Conservation (phyloP, 495 filamentous ascomycete genomes). For the Aspergillus sclerotioniger region DNA sequence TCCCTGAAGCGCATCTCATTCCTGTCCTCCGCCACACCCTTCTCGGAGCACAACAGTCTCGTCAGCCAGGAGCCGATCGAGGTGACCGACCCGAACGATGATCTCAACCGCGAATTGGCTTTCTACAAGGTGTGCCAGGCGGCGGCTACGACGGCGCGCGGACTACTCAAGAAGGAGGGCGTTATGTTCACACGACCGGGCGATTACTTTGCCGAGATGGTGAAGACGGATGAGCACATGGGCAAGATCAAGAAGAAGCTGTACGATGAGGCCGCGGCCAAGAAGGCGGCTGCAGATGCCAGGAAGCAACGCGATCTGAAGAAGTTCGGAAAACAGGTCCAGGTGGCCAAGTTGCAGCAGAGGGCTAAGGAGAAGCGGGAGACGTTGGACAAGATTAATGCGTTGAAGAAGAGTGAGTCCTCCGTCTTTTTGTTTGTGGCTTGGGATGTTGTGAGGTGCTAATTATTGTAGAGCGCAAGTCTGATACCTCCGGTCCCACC, state of each 20-base stretch:
- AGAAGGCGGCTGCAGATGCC: conserved; percentile 90
- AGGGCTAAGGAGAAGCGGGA: conserved; percentile 85
- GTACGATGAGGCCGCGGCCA: conserved; percentile 83
- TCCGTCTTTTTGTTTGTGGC: conserved; percentile 22
- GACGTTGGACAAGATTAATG: conserved; percentile 88
- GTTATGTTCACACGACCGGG: conserved; percentile 81
- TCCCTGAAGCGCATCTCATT: conserved; percentile 76
- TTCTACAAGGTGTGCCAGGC: conserved; percentile 91
- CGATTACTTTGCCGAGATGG: conserved; percentile 98
- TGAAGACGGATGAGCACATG: conserved; percentile 98
- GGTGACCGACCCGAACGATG: conserved; percentile 75
- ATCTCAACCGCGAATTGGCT: conserved; percentile 83
- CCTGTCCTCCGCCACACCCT: conserved; percentile 54
- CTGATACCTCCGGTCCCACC: conserved; percentile 60
- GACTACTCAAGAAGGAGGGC: conserved; percentile 73
- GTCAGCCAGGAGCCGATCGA: conserved; percentile 51
- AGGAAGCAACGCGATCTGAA: conserved; percentile 90
- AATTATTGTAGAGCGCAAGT: conserved; percentile 70
- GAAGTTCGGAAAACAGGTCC: conserved; percentile 99
- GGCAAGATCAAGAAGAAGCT: conserved; percentile 90
- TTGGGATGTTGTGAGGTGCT: not conserved
- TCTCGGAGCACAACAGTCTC: conserved; percentile 64
- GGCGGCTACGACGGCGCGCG: conserved; percentile 68
- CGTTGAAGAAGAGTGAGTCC: conserved; percentile 83
- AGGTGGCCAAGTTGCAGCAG: conserved; percentile 94